Conservation (phyloP, 192 early-diverging fungal species). For the Funneliformis geosporum region DNA sequence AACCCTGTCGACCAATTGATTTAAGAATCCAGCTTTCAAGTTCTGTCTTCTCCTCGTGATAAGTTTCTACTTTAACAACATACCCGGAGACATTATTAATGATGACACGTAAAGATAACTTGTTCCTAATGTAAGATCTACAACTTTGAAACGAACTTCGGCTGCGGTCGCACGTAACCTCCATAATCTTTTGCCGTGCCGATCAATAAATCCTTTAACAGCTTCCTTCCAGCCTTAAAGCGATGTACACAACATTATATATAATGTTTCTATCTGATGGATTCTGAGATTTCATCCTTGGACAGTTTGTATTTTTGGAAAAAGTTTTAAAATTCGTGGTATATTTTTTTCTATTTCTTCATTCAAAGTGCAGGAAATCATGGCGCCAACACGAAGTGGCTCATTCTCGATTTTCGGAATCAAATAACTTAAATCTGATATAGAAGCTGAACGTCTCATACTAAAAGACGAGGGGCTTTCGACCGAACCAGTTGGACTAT, state of each 20-base stretch:
- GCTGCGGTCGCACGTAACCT: conserved; percentile 92
- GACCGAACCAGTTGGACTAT: conserved; percentile 35
- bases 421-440: conserved; percentile 82
- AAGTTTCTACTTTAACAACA: conserved; percentile 88
- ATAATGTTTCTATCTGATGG: conserved; percentile 41
- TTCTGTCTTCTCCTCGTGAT: conserved; percentile 89
- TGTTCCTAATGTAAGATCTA: conserved; percentile 53
- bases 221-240: conserved; percentile 70
- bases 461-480: conserved; percentile 42
- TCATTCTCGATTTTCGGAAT: conserved; percentile 70
- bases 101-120: conserved; percentile 82
- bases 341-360: conserved; percentile 72
- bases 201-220: conserved; percentile 86
- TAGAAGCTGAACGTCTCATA: conserved; percentile 70
- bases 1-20: conserved; percentile 77
- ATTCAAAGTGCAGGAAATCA: conserved; percentile 83
- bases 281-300: conserved; percentile 9
- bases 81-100: conserved; percentile 91
- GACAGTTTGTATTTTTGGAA: conserved; percentile 47
- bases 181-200: conserved; percentile 94
- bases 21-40: conserved; percentile 83
- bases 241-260: conserved; percentile 86
- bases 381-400: conserved; percentile 79
- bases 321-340: conserved; percentile 60
- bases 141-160: conserved; percentile 93